These are phyloP conservation scores for Trichoderma sp. DNA, from an alignment of 2,329 filamentous ascomycete genomes.

Conservation along the genomic window DNA sequence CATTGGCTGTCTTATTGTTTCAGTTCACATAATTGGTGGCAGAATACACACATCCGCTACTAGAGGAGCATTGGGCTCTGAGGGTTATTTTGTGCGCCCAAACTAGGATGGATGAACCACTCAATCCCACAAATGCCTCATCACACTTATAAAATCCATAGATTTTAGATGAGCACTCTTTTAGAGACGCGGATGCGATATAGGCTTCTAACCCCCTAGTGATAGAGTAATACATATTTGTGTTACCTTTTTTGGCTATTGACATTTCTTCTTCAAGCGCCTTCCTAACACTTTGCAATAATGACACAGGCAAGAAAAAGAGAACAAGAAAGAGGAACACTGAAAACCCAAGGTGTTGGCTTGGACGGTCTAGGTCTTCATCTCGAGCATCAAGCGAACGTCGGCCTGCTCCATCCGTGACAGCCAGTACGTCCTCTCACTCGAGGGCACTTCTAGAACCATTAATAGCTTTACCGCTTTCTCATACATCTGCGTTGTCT, in stretches of 20 bases:
- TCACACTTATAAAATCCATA: neutral
- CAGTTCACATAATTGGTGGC: neutral
- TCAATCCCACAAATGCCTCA: neutral
- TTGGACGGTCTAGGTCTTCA: neutral
- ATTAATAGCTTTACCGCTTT: neutral
- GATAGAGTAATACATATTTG: neutral
- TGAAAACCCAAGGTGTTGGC: neutral
- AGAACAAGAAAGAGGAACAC: neutral
- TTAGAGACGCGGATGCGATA: neutral
- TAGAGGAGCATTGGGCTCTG: neutral
- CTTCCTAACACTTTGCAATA: neutral
- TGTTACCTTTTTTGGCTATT: neutral
- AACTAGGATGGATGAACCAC: neutral
- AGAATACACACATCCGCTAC: neutral
- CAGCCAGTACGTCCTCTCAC: neutral
- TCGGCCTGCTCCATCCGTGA: neutral
- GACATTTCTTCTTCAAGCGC: neutral
- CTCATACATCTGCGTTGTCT: neutral
- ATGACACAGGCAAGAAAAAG: fast-evolving
- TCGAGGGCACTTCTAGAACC: neutral
- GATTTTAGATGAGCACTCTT: neutral
- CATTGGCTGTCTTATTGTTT: neutral
- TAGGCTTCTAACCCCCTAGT: neutral
- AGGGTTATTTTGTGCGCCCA: neutral
- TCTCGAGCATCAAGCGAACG: neutral